Conservation (phyloP, 805 yeast genomes). For the Metschnikowia picachoensis region DNA sequence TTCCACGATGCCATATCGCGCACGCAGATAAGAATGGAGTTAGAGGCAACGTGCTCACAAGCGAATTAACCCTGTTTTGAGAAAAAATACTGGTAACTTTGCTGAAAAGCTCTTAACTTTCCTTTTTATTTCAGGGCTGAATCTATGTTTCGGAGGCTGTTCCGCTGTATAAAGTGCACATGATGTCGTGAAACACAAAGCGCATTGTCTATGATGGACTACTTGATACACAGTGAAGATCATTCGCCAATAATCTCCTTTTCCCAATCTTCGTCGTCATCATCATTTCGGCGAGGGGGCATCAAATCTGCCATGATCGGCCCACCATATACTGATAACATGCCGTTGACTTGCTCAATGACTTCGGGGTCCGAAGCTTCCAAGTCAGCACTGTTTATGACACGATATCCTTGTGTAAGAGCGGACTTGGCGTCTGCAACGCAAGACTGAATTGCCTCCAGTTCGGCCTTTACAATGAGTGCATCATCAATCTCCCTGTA, state of each 20-base stretch:
- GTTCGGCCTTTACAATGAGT: constrained; percentile 17
- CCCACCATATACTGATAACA: constrained; percentile 61
- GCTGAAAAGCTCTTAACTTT: no score
- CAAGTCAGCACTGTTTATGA: constrained; percentile 32
- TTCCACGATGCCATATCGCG: no score
- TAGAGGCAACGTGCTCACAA: no score
- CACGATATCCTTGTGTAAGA: constrained; percentile 43
- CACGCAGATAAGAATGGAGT: no score
- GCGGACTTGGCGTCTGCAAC: constrained; percentile 41
- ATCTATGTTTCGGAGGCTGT: no score
- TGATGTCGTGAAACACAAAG: neutral
- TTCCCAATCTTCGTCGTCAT: constrained; percentile 46
- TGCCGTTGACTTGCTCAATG: constrained; percentile 45
- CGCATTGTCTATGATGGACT: neutral
- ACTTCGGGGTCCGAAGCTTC: constrained; percentile 59
- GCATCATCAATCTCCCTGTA: constrained; percentile 37
- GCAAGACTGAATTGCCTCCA: constrained; percentile 26
- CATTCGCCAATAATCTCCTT: constrained; percentile 38
- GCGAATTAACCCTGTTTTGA: no score
- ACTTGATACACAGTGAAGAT: neutral
- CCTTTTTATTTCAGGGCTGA: no score
- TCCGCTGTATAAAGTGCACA: neutral
- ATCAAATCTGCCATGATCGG: constrained; percentile 42
- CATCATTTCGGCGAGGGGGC: constrained; percentile 31
- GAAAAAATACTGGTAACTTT: no score